phyloP scores from a whole-genome alignment of 106 monocot species.

The Acorus calamus region DNA sequence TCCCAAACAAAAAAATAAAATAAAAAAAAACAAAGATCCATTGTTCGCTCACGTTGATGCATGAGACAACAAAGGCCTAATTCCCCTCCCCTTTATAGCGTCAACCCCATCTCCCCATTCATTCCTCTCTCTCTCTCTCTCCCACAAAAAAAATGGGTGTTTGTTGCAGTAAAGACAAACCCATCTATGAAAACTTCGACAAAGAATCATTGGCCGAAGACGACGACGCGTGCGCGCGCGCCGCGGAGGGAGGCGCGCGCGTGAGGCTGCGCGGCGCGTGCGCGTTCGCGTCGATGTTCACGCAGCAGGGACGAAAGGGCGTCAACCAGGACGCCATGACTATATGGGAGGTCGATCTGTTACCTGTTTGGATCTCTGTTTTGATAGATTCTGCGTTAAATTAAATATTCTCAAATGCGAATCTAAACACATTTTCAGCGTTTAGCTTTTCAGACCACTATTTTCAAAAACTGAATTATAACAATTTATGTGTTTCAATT shows the following conservation, averaged over 20 bases:
- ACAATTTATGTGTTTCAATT: background rate
- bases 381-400: too few relatives aligned
- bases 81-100: too few relatives aligned
- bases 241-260: conserved; percentile 11
- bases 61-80: too few relatives aligned
- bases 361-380: too few relatives aligned
- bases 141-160: conserved; percentile 19
- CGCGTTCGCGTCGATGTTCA: conserved; percentile 29
- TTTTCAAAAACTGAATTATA: background rate
- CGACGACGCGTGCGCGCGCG: background rate
- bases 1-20: too few relatives aligned
- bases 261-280: conserved; percentile 27
- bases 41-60: too few relatives aligned
- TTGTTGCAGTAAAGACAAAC: conserved; percentile 30
- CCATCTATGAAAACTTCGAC: background rate
- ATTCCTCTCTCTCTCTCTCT: background rate
- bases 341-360: conserved; percentile 31
- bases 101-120: conserved; percentile 1
- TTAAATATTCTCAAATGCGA: background rate
- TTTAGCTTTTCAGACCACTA: too few relatives aligned
- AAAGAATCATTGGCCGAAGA: background rate
- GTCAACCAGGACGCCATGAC: conserved; percentile 61
- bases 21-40: too few relatives aligned
- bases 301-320: conserved; percentile 56
- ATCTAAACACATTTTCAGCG: background rate